These are phyloP conservation scores for Pichia deserticola DNA, from an alignment of 805 yeast species.

Conservation along the genomic window DNA sequence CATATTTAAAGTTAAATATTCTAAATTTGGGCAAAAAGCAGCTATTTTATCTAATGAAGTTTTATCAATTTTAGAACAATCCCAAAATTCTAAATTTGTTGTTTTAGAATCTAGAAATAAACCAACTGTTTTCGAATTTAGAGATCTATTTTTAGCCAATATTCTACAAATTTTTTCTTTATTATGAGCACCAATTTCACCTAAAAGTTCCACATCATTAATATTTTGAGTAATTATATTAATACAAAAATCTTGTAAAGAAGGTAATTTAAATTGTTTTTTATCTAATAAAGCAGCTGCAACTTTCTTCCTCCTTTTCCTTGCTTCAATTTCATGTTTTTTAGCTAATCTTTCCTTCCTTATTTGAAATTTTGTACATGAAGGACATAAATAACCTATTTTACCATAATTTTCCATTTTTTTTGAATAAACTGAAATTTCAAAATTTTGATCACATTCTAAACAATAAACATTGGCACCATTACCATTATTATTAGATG, in stretches of 20 bases:
- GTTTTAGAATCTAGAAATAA: constrained; percentile 62
- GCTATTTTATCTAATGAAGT: constrained; percentile 65
- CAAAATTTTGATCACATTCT: constrained; percentile 52
- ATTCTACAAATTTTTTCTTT: constrained; percentile 67
- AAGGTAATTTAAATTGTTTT: constrained; percentile 52
- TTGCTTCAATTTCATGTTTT: constrained; percentile 51
- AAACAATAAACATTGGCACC: constrained; percentile 40
- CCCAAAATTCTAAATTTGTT: constrained; percentile 70
- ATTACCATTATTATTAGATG: background rate
- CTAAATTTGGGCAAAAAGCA: constrained; percentile 69
- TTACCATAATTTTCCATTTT: constrained; percentile 36
- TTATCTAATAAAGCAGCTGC: constrained; percentile 82
- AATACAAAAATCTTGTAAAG: constrained; percentile 80
- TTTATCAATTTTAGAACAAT: constrained; percentile 72
- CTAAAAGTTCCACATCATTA: constrained; percentile 70
- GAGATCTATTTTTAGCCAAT: constrained; percentile 72
- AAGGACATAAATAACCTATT: constrained; percentile 61
- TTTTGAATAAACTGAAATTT: constrained; percentile 61
- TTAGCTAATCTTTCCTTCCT: constrained; percentile 38
- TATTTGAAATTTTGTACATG: constrained; percentile 42
- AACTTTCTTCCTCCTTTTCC: constrained; percentile 67
- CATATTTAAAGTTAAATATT: constrained; percentile 66
- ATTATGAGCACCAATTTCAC: constrained; percentile 68
- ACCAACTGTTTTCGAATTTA: constrained; percentile 63
- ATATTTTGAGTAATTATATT: constrained; percentile 56